Evolutionary conservation across 148 eudicot genomes (phyloP), one percentile per base, ranked within the genome.

Genomic region (Silene conica): DNA sequence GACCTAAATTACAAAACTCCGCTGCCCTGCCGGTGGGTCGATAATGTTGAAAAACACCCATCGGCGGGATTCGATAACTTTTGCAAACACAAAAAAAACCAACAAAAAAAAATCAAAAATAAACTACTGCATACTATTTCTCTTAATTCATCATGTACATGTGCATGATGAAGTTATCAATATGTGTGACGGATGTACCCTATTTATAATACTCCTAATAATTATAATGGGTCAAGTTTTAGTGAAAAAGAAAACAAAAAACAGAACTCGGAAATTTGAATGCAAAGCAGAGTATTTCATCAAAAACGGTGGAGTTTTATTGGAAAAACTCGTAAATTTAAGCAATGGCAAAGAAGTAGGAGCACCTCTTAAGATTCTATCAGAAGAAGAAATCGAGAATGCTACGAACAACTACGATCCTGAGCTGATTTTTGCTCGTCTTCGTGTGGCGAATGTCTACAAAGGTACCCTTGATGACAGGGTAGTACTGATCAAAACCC

Each of bases 361-460:
- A n/a, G 72, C 16, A 20, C 28, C 34, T 23, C 55, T 73, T 31
- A 78, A 78, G n/a, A 45, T 78, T 4, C n/a, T 66, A 31, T 38
- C 73, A n/a, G 18, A 16, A 1, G 54, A 57, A 13, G 68, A 78
- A 34, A 54, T 78, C 25, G 25, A 66, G 61, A 38, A 57, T 20
- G 76, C 76, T 13, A 74, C 78, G 8, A 71, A 81, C 72, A 46
- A 69, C 69, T 74, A 23, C 52, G 78, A 77, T 43, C 64, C 56
- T n/a, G 25, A 62, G 13, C 58, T 69, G 15, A 50, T 76, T 34
- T 46, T 76, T 25, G 80, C 73, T 8, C 20, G 67, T 70, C 56
- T 68, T 45, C 65, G 46, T 9, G 26, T 50, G n/a, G 76, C 69
- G 4, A 68, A 66, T 1, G 77, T 76, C 23, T 77, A 80, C 66